Conservation (phyloP, 345 rosid genomes). For the Ailanthus altissimus region DNA sequence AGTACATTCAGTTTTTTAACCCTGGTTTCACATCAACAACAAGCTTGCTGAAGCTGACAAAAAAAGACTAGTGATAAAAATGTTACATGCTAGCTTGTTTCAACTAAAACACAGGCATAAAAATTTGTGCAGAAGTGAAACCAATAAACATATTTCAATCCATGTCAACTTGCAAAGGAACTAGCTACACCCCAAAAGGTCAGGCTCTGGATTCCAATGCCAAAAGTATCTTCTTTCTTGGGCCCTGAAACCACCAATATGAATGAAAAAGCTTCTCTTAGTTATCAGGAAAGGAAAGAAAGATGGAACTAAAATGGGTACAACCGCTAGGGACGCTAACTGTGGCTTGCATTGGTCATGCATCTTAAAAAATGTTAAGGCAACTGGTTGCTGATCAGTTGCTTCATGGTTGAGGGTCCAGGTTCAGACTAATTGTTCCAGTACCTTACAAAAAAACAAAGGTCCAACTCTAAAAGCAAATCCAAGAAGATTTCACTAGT, state of each 20-base stretch:
- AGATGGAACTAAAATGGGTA: background rate
- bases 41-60: slow-evolving; percentile 20
- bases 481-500: background rate
- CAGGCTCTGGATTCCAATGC: slow-evolving; percentile 76
- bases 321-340: background rate
- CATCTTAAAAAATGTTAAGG: background rate
- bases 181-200: slow-evolving; percentile 20
- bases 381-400: background rate
- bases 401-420: background rate
- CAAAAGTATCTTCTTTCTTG: slow-evolving; percentile 90
- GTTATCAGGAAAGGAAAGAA: background rate
- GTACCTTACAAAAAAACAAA: background rate
- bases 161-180: slow-evolving; percentile 7
- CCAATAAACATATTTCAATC: slow-evolving; percentile 23
- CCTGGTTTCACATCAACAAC: slow-evolving; percentile 11
- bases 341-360: background rate
- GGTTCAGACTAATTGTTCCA: background rate
- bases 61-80: background rate
- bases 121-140: slow-evolving; percentile 11
- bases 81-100: slow-evolving; percentile 26
- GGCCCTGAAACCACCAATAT: slow-evolving; percentile 64
- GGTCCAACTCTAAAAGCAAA: background rate
- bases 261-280: slow-evolving; percentile 19
- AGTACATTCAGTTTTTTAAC: slow-evolving; percentile 14
- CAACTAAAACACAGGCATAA: slow-evolving; percentile 27